phyloP scores from a whole-genome alignment of 2,329 filamentous ascomycete genomes.

The Trichothecium roseum region DNA sequence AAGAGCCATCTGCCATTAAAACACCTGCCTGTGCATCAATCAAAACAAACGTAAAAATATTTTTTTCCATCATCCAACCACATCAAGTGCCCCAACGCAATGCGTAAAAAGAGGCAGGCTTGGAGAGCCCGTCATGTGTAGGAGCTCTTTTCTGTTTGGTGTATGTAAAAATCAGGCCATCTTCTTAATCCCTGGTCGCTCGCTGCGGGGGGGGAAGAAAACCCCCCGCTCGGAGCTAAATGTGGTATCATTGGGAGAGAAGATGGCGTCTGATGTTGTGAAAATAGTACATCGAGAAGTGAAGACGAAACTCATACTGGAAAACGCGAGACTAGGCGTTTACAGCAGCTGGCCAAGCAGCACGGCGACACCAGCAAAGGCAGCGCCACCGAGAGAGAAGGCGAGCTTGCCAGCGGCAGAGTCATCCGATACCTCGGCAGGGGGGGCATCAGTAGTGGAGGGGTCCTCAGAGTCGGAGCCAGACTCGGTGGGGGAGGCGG shows the following conservation, averaged over 20 bases:
- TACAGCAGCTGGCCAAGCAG: slow-evolving; percentile 19
- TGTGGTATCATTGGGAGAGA: no score
- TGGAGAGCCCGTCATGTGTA: no score
- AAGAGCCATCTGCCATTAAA: no score
- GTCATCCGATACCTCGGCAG: slow-evolving; percentile 12
- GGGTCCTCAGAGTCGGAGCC: slow-evolving; percentile 3
- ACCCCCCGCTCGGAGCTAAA: no score
- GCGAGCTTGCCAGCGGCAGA: slow-evolving; percentile 14
- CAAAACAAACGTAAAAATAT: no score
- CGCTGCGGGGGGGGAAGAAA: neutral
- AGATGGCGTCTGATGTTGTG: neutral
- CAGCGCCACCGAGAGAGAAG: slow-evolving; percentile 12
- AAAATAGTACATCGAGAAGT: slow-evolving; percentile 15
- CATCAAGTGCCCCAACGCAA: no score
- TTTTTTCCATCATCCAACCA: no score
- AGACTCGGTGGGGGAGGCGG: slow-evolving; percentile 10
- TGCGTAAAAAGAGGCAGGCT: no score
- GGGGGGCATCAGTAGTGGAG: slow-evolving; percentile 7
- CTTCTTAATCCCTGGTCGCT: neutral
- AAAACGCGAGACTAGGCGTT: slow-evolving; percentile 10
- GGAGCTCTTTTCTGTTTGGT: no score
- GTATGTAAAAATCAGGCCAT: no score
- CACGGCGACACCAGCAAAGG: slow-evolving; percentile 16
- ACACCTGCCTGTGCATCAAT: no score
- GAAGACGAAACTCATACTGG: slow-evolving; percentile 4